Evolutionary conservation across 2,329 filamentous ascomycete genomes (phyloP).

Genomic region (Davidsoniella virescens): DNA sequence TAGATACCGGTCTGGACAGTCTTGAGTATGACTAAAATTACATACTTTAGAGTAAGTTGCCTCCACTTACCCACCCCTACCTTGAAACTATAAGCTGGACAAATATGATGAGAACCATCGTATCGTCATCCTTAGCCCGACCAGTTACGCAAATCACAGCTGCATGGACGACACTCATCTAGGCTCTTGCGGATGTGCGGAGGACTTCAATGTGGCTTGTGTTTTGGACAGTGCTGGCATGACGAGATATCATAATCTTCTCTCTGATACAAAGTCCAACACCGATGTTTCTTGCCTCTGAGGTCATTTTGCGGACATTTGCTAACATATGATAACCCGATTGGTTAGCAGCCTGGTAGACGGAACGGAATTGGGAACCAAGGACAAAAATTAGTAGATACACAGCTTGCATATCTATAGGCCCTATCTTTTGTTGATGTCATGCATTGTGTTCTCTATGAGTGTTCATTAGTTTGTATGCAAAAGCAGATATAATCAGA

Average conservation of each 20-base stretch:
- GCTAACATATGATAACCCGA: too few relatives aligned
- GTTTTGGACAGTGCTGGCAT: slow-evolving; percentile 15
- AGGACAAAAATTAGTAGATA: too few relatives aligned
- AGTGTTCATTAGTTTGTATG: too few relatives aligned
- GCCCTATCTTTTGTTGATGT: too few relatives aligned
- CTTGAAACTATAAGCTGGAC: slow-evolving; percentile 14
- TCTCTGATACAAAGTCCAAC: slow-evolving; percentile 26
- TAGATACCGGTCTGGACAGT: slow-evolving; percentile 42
- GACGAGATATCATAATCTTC: slow-evolving; percentile 32
- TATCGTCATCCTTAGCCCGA: slow-evolving; percentile 99
- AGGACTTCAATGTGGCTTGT: slow-evolving; percentile 8
- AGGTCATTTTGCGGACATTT: too few relatives aligned
- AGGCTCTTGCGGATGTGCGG: background rate
- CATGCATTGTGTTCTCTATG: too few relatives aligned
- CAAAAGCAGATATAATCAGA: too few relatives aligned
- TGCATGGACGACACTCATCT: slow-evolving; percentile 2
- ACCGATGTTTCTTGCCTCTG: too few relatives aligned
- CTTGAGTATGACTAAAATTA: slow-evolving; percentile 42
- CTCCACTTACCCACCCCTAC: background rate
- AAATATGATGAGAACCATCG: slow-evolving; percentile 61
- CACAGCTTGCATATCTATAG: too few relatives aligned
- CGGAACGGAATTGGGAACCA: too few relatives aligned
- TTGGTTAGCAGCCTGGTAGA: too few relatives aligned
- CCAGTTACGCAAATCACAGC: slow-evolving; percentile 17
- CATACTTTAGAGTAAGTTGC: slow-evolving; percentile 15